A percentile compares a stretch with the other conserved stretches of the same genome.
Conservation (phyloP, 768 basidiomycete species). For the Lactarius sanguifluus region DNA sequence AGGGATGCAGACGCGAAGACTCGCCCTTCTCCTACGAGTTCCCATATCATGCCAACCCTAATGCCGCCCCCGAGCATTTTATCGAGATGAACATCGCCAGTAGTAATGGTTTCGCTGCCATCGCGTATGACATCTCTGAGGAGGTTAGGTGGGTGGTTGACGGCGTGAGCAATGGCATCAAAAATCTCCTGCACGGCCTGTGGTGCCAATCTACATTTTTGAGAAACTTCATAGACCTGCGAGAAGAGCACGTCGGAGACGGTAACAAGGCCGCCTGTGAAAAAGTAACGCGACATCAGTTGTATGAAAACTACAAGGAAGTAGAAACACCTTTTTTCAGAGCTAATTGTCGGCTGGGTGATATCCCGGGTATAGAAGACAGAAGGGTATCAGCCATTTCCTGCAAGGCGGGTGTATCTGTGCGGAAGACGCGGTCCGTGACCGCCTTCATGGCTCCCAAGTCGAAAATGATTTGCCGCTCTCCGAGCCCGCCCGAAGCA, state of each 20-base stretch:
- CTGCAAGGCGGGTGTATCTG: no score
- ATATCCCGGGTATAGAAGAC: conserved; percentile 24
- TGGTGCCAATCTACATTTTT: conserved; percentile 52
- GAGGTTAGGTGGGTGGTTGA: conserved; percentile 40
- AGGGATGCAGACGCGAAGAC: conserved; percentile 23
- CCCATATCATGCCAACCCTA: conserved; percentile 78
- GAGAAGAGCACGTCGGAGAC: conserved; percentile 52
- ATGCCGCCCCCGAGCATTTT: conserved; percentile 75
- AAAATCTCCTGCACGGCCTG: conserved; percentile 53
- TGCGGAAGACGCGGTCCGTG: background rate
- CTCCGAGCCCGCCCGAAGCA: conserved; percentile 22
- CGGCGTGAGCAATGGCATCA: conserved; percentile 47
- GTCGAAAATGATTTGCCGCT: conserved; percentile 14
- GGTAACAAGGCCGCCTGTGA: conserved; percentile 49
- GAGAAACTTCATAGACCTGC: conserved; percentile 52
- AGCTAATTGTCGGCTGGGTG: conserved; percentile 4
- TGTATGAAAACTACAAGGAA: background rate
- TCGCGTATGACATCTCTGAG: conserved; percentile 43
- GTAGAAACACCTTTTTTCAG: conserved; percentile 22
- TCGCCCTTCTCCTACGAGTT: conserved; percentile 87
- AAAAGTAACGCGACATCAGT: background rate
- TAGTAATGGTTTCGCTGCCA: conserved; percentile 56
- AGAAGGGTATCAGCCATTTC: conserved; percentile 19
- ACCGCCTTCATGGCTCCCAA: background rate
- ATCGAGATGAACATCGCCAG: conserved; percentile 74